Conservation (phyloP, 1,284 basidiomycete species). For the Austropuccinia psidii region DNA sequence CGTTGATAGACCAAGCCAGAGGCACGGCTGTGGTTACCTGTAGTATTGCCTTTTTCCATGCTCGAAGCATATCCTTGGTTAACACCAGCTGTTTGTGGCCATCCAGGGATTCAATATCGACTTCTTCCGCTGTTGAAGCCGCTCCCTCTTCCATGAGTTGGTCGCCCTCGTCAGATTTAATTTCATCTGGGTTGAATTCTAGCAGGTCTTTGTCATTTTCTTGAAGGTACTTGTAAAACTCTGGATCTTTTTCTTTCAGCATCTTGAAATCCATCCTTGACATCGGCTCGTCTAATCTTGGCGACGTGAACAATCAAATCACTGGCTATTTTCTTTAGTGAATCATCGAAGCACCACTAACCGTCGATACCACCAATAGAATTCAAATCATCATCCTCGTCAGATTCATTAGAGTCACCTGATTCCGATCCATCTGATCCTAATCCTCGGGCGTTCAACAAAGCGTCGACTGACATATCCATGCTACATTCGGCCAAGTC, state of each 20-base stretch:
- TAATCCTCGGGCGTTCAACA: slow-evolving; percentile 21
- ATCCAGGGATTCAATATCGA: slow-evolving; percentile 40
- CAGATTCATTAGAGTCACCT: not conserved
- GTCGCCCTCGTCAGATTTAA: slow-evolving; percentile 40
- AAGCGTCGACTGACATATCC: slow-evolving; percentile 31
- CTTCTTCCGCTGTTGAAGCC: slow-evolving; percentile 39
- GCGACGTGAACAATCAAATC: not conserved
- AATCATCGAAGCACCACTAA: not conserved
- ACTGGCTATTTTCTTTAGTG: not conserved
- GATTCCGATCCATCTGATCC: not conserved
- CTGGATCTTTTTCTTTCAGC: slow-evolving; percentile 89
- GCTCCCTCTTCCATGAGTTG: slow-evolving; percentile 46
- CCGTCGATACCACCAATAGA: slow-evolving; percentile 25
- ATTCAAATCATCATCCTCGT: slow-evolving; percentile 22
- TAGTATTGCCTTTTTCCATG: slow-evolving; percentile 85
- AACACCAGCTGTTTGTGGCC: slow-evolving; percentile 52
- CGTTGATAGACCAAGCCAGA: not conserved
- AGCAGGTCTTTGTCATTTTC: slow-evolving; percentile 88
- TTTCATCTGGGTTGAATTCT: slow-evolving; percentile 55
- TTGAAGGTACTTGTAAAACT: slow-evolving; percentile 96
- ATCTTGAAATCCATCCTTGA: slow-evolving; percentile 62
- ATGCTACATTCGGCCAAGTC: not conserved
- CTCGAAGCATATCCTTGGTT: slow-evolving; percentile 64
- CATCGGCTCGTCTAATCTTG: not conserved
- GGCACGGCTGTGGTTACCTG: slow-evolving; percentile 57